Conservation (phyloP, 2,329 filamentous ascomycete genomes). For the Aspergillus tubingensis region DNA sequence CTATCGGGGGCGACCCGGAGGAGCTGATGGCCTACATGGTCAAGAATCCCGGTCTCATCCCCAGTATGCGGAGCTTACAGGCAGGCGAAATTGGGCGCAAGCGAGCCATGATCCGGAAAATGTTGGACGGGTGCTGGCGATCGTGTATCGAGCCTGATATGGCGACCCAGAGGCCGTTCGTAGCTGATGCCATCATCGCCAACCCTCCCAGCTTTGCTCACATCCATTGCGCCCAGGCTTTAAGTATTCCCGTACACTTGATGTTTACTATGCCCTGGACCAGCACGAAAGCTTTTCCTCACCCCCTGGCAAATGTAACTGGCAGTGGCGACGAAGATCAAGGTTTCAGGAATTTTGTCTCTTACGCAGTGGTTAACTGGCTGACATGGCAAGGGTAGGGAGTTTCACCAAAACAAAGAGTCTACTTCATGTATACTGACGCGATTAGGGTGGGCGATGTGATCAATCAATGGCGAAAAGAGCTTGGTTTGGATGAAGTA, state of each 20-base stretch:
- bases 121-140: conserved; percentile 75
- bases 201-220: conserved; percentile 44
- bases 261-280: conserved; percentile 7
- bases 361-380: neutral
- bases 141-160: conserved; percentile 63
- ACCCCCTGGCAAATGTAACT: conserved; percentile 1
- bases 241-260: conserved; percentile 39
- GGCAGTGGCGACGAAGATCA: neutral
- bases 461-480: neutral
- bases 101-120: conserved; percentile 60
- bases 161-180: conserved; percentile 52
- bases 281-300: conserved; percentile 1
- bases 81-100: neutral
- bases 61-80: neutral
- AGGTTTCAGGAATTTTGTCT: neutral
- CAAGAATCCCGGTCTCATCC: neutral
- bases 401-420: no score
- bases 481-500: neutral
- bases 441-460: neutral
- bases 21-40: conserved; percentile 7
- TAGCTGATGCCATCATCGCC: conserved; percentile 42
- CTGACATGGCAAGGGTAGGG: conserved; percentile 1
- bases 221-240: conserved; percentile 37
- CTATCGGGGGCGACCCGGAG: conserved; percentile 1
- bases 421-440: no score